Conservation (phyloP, 768 basidiomycete species). For the Clavulina sp. region DNA sequence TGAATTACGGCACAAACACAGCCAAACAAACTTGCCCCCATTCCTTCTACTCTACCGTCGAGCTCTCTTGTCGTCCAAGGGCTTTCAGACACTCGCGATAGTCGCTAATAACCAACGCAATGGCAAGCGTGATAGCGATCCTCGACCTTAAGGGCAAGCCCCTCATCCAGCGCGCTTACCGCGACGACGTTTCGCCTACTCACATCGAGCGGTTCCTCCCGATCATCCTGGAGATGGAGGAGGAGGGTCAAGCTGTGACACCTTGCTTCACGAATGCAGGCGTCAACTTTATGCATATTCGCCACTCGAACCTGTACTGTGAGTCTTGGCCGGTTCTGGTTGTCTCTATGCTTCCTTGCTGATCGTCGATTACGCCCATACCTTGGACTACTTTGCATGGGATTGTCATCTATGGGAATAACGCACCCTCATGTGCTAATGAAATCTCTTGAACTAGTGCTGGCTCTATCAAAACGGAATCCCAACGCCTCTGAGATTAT, state of each 20-base stretch:
- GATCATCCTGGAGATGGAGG: slow-evolving; percentile 84
- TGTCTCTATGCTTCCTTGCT: not conserved
- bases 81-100: too few relatives aligned
- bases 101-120: slow-evolving; percentile 12
- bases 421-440: too few relatives aligned
- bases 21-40: too few relatives aligned
- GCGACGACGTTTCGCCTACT: slow-evolving; percentile 82
- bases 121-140: slow-evolving; percentile 71
- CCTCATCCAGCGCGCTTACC: slow-evolving; percentile 87
- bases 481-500: slow-evolving; percentile 91
- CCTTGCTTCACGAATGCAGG: slow-evolving; percentile 93
- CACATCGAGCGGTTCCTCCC: slow-evolving; percentile 90
- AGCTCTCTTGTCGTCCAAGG: too few relatives aligned
- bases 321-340: slow-evolving; percentile 19
- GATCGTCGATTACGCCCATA: too few relatives aligned
- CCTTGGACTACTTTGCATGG: too few relatives aligned
- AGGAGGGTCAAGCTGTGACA: slow-evolving; percentile 89
- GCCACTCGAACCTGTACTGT: slow-evolving; percentile 96
- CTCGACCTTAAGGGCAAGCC: slow-evolving; percentile 98
- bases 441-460: slow-evolving; percentile 37
- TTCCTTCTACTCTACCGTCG: too few relatives aligned
- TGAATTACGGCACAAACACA: too few relatives aligned
- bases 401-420: not conserved
- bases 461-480: slow-evolving; percentile 91
- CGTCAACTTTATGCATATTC: slow-evolving; percentile 96